Conservation (phyloP, 2,329 filamentous ascomycete genomes). For the Xylariaceae sp. region DNA sequence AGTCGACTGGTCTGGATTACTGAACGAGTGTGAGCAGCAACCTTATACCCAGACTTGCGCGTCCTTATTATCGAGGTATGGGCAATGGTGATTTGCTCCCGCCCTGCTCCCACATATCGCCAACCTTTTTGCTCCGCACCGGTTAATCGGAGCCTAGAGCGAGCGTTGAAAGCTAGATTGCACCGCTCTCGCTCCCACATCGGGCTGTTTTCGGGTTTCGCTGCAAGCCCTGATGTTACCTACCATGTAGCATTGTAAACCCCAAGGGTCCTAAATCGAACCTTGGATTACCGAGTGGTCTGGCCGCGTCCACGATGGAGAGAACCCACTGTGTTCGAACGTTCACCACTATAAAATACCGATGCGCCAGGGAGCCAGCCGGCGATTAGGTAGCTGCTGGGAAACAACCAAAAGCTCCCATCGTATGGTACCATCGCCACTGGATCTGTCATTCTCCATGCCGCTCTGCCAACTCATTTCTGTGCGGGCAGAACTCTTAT, state of each 20-base stretch:
- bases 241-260: neutral
- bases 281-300: neutral
- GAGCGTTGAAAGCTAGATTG: neutral
- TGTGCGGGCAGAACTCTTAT: conserved; percentile 16
- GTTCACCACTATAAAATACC: conserved; percentile 1
- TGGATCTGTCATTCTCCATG: neutral
- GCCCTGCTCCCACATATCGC: neutral
- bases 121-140: neutral
- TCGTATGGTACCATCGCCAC: neutral
- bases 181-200: neutral
- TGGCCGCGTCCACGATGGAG: conserved; percentile 4
- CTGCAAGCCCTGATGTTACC: neutral
- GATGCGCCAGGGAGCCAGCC: conserved; percentile 9
- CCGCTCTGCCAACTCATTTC: conserved; percentile 7
- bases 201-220: neutral
- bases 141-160: conserved; percentile 3
- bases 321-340: neutral
- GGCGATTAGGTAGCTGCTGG: neutral
- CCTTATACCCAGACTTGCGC: neutral
- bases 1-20: conserved; percentile 9
- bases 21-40: conserved; percentile 6
- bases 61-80: neutral
- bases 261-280: neutral
- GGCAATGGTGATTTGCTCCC: conserved; percentile 8
- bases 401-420: conserved; percentile 1